phyloP scores from a whole-genome alignment of 2,329 filamentous ascomycete genomes.

The Colletotrichum camelliae region DNA sequence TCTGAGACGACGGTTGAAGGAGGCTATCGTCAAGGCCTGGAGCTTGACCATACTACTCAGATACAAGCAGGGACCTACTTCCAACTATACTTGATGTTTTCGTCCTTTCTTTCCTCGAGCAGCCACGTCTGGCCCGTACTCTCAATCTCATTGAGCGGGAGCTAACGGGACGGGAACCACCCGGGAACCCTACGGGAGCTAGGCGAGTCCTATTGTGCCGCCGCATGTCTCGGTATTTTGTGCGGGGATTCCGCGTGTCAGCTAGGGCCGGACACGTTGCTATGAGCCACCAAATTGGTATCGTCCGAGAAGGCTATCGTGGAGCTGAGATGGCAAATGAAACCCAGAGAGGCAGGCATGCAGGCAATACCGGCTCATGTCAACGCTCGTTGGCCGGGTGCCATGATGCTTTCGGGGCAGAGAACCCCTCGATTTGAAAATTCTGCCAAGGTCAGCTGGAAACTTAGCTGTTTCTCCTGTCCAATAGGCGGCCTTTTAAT shows the following conservation, averaged over 20 bases:
- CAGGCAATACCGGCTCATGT: background rate
- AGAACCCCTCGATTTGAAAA: background rate
- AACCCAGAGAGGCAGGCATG: background rate
- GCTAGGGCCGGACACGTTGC: background rate
- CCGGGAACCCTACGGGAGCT: background rate
- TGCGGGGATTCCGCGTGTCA: background rate
- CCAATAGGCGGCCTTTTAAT: background rate
- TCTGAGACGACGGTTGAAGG: background rate
- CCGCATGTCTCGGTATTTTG: background rate
- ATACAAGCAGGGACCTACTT: background rate
- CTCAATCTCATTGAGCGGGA: background rate
- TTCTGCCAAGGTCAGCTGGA: background rate
- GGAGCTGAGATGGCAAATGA: background rate
- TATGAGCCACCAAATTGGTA: background rate
- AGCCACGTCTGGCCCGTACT: background rate
- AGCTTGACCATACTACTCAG: background rate
- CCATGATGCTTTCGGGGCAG: background rate
- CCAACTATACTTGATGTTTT: background rate
- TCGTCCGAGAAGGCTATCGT: background rate
- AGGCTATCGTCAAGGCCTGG: background rate
- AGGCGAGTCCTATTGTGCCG: background rate
- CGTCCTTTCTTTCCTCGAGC: background rate
- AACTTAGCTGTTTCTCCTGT: background rate
- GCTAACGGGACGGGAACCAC: background rate
- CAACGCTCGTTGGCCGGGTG: background rate